phyloP scores from a whole-genome alignment of 2,329 filamentous ascomycete genomes.

The Trichoderma afroharzianum region DNA sequence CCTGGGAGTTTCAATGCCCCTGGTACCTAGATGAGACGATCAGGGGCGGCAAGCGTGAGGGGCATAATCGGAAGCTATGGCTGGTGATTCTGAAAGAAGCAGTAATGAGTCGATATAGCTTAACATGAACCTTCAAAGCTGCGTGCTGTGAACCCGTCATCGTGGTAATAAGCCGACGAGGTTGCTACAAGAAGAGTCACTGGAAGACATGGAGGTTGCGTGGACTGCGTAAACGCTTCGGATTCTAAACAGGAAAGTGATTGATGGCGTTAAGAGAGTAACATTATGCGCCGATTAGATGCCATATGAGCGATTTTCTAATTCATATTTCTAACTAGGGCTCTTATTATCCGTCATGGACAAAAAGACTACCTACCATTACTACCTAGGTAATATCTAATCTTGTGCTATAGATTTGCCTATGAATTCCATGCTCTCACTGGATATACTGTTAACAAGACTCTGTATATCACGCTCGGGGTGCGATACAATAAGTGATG shows the following conservation, averaged over 20 bases:
- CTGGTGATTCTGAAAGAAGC: background rate
- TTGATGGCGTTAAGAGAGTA: background rate
- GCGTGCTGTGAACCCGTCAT: background rate
- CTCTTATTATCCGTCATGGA: background rate
- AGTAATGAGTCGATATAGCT: background rate
- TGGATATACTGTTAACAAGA: background rate
- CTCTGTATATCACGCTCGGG: background rate
- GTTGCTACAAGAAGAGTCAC: background rate
- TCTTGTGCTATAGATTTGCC: background rate
- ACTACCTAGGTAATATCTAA: no score
- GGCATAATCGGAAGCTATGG: background rate
- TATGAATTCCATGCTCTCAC: background rate
- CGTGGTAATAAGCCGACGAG: background rate
- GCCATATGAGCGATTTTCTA: background rate
- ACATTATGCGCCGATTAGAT: background rate
- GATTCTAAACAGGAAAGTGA: background rate
- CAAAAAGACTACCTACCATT: background rate
- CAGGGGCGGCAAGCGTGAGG: background rate
- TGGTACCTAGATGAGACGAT: background rate
- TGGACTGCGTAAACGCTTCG: background rate
- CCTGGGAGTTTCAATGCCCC: background rate
- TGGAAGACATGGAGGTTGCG: background rate
- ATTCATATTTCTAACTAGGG: background rate
- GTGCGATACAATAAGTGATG: background rate
- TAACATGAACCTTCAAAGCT: background rate